Evolutionary conservation across 2,329 filamentous ascomycete species (phyloP).

Genomic region (Penicillium brevicompactum): DNA sequence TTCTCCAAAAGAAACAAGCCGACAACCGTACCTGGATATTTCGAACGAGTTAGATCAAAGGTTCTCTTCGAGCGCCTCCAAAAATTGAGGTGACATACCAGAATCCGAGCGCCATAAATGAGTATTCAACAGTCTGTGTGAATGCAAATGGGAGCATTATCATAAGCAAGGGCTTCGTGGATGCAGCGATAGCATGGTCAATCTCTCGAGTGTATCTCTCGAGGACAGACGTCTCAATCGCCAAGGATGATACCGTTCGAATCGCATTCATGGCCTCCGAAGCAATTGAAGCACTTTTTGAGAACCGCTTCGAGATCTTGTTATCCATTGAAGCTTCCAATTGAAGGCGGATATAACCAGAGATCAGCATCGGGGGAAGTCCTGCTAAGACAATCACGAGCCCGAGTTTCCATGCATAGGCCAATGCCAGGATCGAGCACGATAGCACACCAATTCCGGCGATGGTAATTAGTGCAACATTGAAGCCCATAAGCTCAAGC

Average conservation of each 20-base stretch:
- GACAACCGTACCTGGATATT: slow-evolving; percentile 58
- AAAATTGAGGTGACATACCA: slow-evolving; percentile 14
- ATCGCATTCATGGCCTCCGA: slow-evolving; percentile 52
- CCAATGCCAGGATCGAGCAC: slow-evolving; percentile 50
- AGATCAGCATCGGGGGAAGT: slow-evolving; percentile 48
- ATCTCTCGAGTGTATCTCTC: slow-evolving; percentile 24
- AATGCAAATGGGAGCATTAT: slow-evolving; percentile 33
- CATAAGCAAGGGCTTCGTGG: slow-evolving; percentile 21
- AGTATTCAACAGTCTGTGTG: slow-evolving; percentile 31
- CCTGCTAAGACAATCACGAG: slow-evolving; percentile 52
- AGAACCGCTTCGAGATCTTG: slow-evolving; percentile 34
- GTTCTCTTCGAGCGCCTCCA: slow-evolving; percentile 11
- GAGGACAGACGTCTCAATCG: slow-evolving; percentile 46
- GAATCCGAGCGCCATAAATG: slow-evolving; percentile 32
- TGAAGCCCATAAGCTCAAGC: slow-evolving; percentile 53
- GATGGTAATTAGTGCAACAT: slow-evolving; percentile 52
- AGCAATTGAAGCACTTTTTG: slow-evolving; percentile 45
- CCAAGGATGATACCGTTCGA: slow-evolving; percentile 51
- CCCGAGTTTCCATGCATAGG: slow-evolving; percentile 54
- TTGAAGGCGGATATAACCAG: slow-evolving; percentile 52
- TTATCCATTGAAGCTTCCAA: slow-evolving; percentile 41
- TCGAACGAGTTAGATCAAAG: slow-evolving; percentile 7
- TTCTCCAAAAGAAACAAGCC: slow-evolving; percentile 56
- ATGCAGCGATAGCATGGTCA: slow-evolving; percentile 24
- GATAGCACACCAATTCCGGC: slow-evolving; percentile 50